phyloP scores from a whole-genome alignment of 2,329 filamentous ascomycete genomes.

The Cytospora paraplurivora region DNA sequence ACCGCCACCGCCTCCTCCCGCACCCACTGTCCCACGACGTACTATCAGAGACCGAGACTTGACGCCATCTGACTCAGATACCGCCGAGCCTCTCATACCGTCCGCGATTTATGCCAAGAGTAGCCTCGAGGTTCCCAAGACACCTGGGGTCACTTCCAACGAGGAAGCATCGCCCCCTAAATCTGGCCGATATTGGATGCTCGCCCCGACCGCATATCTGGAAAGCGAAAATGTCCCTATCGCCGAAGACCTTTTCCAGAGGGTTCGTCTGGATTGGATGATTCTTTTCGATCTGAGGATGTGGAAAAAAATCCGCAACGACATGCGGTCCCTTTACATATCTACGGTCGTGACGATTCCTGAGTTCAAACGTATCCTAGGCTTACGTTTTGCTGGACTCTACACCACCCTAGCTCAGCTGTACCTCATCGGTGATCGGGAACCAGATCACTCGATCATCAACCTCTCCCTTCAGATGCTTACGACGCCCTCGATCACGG shows the following conservation, averaged over 20 bases:
- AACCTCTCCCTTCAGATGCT: constrained; percentile 96
- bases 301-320: constrained; percentile 94
- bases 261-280: constrained; percentile 89
- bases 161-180: constrained; percentile 55
- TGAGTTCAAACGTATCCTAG: constrained; percentile 91
- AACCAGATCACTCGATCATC: constrained; percentile 98
- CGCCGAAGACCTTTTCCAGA: constrained; percentile 86
- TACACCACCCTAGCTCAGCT: constrained; percentile 93
- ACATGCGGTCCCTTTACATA: constrained; percentile 91
- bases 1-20: constrained; percentile 64
- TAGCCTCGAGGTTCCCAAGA: constrained; percentile 77
- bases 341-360: constrained; percentile 94
- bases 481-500: constrained; percentile 93
- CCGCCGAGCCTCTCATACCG: constrained; percentile 66
- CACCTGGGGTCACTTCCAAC: constrained; percentile 58
- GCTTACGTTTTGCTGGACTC: constrained; percentile 88
- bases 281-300: constrained; percentile 91
- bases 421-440: constrained; percentile 92
- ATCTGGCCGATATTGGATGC: constrained; percentile 82
- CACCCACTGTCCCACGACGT: constrained; percentile 50
- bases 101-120: constrained; percentile 64
- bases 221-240: constrained; percentile 63
- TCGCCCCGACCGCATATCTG: constrained; percentile 72
- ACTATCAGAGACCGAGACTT: constrained; percentile 57
- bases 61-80: constrained; percentile 74